Conservation (phyloP, 2,329 filamentous ascomycete genomes). For the Exserohilum rostratum region DNA sequence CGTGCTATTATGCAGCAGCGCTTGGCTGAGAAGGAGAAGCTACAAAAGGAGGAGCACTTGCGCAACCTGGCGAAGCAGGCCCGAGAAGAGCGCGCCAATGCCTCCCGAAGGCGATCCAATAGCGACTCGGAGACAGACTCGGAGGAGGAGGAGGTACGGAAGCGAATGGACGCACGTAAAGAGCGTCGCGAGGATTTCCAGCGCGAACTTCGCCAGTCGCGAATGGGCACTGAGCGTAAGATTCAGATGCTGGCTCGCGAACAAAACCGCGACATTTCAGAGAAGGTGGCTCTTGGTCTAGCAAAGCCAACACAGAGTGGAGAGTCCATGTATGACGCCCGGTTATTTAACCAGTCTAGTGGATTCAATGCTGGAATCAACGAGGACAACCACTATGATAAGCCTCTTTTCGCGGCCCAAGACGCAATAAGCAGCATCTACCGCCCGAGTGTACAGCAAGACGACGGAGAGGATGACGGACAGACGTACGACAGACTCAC, state of each 20-base stretch:
- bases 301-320: slow-evolving; percentile 92
- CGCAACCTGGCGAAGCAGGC: slow-evolving; percentile 89
- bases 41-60: slow-evolving; percentile 90
- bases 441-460: slow-evolving; percentile 73
- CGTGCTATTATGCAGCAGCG: slow-evolving; percentile 94
- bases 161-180: slow-evolving; percentile 76
- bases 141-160: slow-evolving; percentile 74
- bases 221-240: slow-evolving; percentile 92
- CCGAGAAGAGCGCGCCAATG: slow-evolving; percentile 74
- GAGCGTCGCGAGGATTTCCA: slow-evolving; percentile 84
- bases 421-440: slow-evolving; percentile 96
- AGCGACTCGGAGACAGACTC: slow-evolving; percentile 52
- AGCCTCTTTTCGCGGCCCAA: slow-evolving; percentile 93
- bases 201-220: slow-evolving; percentile 86
- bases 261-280: slow-evolving; percentile 94
- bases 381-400: slow-evolving; percentile 96
- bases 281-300: slow-evolving; percentile 92
- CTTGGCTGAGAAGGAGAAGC: slow-evolving; percentile 94
- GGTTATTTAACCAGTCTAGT: slow-evolving; percentile 91
- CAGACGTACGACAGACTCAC: slow-evolving; percentile 87
- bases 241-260: slow-evolving; percentile 93
- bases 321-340: slow-evolving; percentile 96
- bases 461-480: slow-evolving; percentile 78
- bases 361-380: slow-evolving; percentile 94
- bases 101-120: slow-evolving; percentile 48